Base-by-base conservation (phyloP, 805 yeast species). In the Spathaspora arborariae region DNA sequence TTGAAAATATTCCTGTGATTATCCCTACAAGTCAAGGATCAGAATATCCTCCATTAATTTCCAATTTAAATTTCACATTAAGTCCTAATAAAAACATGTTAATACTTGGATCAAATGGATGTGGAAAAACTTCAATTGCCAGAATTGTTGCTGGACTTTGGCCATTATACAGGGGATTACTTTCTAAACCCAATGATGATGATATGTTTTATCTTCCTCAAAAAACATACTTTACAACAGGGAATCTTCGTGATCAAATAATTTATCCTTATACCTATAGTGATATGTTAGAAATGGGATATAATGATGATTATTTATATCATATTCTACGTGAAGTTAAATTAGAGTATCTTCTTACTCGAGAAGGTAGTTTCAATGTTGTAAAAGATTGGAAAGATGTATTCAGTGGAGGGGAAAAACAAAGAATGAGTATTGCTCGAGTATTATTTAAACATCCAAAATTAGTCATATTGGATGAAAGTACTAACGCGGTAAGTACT, bases 401-500 rank as follows among this genome's bases (percentile, higher is more conserved):
- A n/a, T 76, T 90, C 53, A 85, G 94, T 65, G 97, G 97, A n/a
- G 97, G 97, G 47, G 97, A 90, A 63, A 84, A 88, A 66, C 97
- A 90, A 70, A 80, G 96, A 60, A 78, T 90, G 63, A 81, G 88
- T 63, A 86, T 90, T 70, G 96, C 97, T 0, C 76, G 97, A 56
- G 79, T 90, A 2, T 68, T 90, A 54, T 88, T 84, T 68, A 88
- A 85, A 60, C 78, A 79, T 45, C 96, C 96, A 41, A 77, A 79
- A 60, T 88, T 88, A 63, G 89, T 90, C 3, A 80, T 90, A 2
- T 75, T 90, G 51, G 97, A 90, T 65, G 97, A 90, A 66, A 87
- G 95, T n/a, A 90, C 97, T 3, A 88, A 89, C 60, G 97, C 97
- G 1, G 90, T 90, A 10, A 81, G 89, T 44, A 84, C 84, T 40